Evolutionary conservation across 345 rosid species (phyloP).

Genomic region (Zanthoxylum bungeanum): DNA sequence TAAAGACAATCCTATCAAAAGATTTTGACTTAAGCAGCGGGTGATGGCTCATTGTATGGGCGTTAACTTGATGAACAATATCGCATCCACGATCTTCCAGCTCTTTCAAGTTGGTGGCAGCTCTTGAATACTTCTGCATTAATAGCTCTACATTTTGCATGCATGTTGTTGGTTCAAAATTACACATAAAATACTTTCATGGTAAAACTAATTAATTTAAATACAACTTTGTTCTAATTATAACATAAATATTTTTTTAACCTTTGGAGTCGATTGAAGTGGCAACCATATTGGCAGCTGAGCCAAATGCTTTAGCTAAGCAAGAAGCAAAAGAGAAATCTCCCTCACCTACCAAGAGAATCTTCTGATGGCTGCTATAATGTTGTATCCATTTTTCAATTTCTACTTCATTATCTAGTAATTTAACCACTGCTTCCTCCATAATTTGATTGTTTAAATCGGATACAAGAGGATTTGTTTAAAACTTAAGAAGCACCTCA

Average conservation of each 20-base stretch:
- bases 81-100: constrained; percentile 21
- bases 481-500: not conserved
- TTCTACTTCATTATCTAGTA: constrained; percentile 14
- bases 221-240: not conserved
- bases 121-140: constrained; percentile 10
- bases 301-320: constrained; percentile 49
- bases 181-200: too few species aligned
- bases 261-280: constrained; percentile 43
- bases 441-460: not conserved
- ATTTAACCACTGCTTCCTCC: not conserved
- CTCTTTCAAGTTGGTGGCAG: constrained; percentile 12
- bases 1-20: constrained; percentile 30
- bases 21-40: not conserved
- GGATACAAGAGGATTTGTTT: not conserved
- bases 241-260: not conserved
- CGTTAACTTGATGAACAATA: constrained; percentile 29
- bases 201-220: too few species aligned
- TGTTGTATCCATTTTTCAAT: constrained; percentile 29
- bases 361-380: constrained; percentile 33
- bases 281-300: constrained; percentile 41
- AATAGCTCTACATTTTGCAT: not conserved
- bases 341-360: constrained; percentile 58
- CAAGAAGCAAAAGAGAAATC: constrained; percentile 51
- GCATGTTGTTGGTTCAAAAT: too few species aligned
- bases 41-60: constrained; percentile 18